phyloP scores from a whole-genome alignment of 2,329 filamentous ascomycete species.

The Sporothrix inflata region DNA sequence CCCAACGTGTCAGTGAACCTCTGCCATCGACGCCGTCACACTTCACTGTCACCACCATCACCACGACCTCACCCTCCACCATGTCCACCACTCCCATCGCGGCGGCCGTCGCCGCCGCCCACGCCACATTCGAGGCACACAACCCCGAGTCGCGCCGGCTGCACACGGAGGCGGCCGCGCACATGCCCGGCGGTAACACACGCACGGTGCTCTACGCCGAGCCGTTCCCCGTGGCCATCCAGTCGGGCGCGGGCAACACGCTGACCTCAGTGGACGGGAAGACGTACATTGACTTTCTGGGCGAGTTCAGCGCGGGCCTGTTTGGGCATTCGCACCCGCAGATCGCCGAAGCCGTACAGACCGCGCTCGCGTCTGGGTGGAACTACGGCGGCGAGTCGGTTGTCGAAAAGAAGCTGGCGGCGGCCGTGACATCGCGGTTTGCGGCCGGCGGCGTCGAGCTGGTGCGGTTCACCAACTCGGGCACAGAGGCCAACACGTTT shows the following conservation, averaged over 20 bases:
- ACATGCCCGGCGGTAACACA: slow-evolving; percentile 47
- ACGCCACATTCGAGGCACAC: slow-evolving; percentile 26
- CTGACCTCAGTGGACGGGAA: slow-evolving; percentile 40
- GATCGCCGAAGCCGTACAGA: slow-evolving; percentile 22
- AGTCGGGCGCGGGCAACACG: slow-evolving; percentile 36
- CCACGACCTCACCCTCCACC: background rate
- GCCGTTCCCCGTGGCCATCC: slow-evolving; percentile 44
- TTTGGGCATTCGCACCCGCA: slow-evolving; percentile 49
- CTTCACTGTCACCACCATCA: background rate
- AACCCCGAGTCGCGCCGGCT: slow-evolving; percentile 27
- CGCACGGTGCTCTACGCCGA: slow-evolving; percentile 47
- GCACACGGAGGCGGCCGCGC: slow-evolving; percentile 23
- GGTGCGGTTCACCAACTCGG: slow-evolving; percentile 65
- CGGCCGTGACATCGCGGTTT: slow-evolving; percentile 56
- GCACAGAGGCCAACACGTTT: slow-evolving; percentile 65
- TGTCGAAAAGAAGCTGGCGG: slow-evolving; percentile 56
- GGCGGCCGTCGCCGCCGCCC: slow-evolving; percentile 26
- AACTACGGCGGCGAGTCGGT: slow-evolving; percentile 57
- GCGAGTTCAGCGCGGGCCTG: slow-evolving; percentile 64
- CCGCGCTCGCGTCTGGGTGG: slow-evolving; percentile 45
- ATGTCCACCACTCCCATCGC: slow-evolving; percentile 22
- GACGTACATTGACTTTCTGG: slow-evolving; percentile 39
- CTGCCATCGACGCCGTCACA: background rate
- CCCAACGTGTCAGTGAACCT: background rate
- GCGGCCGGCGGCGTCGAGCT: slow-evolving; percentile 48